phyloP scores from a whole-genome alignment of 306 rosid genomes.

The Prunus fruticosa region DNA sequence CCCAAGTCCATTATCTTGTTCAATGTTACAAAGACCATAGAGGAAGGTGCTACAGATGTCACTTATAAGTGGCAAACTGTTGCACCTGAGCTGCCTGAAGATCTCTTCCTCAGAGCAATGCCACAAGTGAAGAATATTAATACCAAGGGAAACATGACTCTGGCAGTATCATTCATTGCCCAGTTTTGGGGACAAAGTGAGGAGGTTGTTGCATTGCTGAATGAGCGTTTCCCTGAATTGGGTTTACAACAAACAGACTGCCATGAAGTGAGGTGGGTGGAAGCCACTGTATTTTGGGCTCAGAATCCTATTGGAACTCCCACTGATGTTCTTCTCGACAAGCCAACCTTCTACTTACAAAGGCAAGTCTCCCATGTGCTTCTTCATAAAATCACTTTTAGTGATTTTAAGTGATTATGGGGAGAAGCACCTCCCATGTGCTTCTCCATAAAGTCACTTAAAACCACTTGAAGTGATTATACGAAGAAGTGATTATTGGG shows the following conservation, averaged over 20 bases:
- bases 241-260: neutral
- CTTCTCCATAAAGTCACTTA: too few relatives aligned
- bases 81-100: conserved; percentile 39
- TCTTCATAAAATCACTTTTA: too few relatives aligned
- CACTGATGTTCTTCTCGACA: neutral
- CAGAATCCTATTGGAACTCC: neutral
- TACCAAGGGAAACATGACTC: neutral
- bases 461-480: too few relatives aligned
- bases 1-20: conserved; percentile 4
- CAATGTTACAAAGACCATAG: conserved; percentile 31
- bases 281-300: neutral
- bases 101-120: conserved; percentile 31
- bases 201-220: neutral
- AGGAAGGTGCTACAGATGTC: conserved; percentile 42
- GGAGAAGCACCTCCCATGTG: too few relatives aligned
- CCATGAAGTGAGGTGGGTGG: conserved; percentile 15
- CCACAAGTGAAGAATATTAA: neutral
- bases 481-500: too few relatives aligned
- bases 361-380: neutral
- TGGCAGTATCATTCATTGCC: neutral
- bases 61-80: conserved; percentile 55
- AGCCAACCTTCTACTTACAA: neutral
- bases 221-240: conserved; percentile 1
- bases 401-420: too few relatives aligned
- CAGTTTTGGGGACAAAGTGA: neutral